phyloP scores from a whole-genome alignment of 495 filamentous ascomycete species.

The Hypomontagnella submonticulosa region DNA sequence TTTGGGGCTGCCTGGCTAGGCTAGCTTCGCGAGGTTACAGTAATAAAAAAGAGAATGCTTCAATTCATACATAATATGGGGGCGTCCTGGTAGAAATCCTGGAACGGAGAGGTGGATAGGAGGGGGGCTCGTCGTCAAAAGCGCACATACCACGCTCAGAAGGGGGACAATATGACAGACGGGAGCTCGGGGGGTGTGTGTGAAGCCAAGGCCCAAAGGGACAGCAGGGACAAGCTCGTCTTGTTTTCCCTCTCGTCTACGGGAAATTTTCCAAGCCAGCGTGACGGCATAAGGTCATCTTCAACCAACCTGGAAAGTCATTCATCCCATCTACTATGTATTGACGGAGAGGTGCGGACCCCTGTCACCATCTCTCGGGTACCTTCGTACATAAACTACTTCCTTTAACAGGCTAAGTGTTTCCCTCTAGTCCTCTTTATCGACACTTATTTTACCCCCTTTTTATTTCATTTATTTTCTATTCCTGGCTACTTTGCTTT shows the following conservation, averaged over 20 bases:
- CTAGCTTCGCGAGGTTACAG: constrained; percentile 45
- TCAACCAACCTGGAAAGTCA: constrained; percentile 44
- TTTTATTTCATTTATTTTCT: constrained; percentile 13
- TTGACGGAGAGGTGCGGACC: constrained; percentile 38
- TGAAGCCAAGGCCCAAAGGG: constrained; percentile 5
- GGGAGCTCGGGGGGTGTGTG: constrained; percentile 29
- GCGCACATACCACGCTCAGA: constrained; percentile 16
- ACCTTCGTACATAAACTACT: constrained; percentile 43
- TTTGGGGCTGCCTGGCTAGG: constrained; percentile 42
- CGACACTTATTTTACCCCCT: constrained; percentile 14
- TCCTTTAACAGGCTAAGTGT: constrained; percentile 43
- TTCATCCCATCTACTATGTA: constrained; percentile 40
- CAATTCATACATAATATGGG: constrained; percentile 39
- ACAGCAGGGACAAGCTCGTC: constrained; percentile 9
- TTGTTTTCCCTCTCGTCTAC: constrained; percentile 8
- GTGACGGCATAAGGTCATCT: constrained; percentile 46
- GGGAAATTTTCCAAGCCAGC: constrained; percentile 36
- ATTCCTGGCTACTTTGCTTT: constrained; percentile 10
- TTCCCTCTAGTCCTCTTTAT: neutral
- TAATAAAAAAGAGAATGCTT: constrained; percentile 43
- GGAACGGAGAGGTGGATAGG: constrained; percentile 36
- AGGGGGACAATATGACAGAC: constrained; percentile 24
- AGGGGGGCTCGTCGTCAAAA: constrained; percentile 19
- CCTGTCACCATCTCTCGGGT: constrained; percentile 31
- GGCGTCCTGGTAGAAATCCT: constrained; percentile 42